Conservation (phyloP, 768 basidiomycete genomes). For the Cystobasidium tubakii region DNA sequence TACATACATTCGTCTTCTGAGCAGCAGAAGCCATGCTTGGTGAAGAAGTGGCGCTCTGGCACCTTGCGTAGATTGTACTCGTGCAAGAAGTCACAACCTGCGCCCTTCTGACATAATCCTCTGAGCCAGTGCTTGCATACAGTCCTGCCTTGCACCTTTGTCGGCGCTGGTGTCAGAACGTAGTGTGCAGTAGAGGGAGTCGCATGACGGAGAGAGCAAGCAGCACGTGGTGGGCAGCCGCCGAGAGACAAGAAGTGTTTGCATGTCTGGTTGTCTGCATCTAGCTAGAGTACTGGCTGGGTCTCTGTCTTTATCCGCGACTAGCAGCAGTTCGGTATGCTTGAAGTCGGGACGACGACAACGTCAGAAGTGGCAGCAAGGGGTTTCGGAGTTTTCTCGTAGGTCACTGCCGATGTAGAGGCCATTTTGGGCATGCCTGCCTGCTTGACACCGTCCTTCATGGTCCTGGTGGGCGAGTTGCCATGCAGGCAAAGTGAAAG, state of each 20-base stretch:
- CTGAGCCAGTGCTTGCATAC: slow-evolving; percentile 99
- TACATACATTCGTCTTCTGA: slow-evolving; percentile 89
- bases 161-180: slow-evolving; percentile 73
- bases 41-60: slow-evolving; percentile 99
- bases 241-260: slow-evolving; percentile 69
- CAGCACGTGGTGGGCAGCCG: slow-evolving; percentile 81
- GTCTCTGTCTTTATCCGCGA: slow-evolving; percentile 29
- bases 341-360: slow-evolving; percentile 1
- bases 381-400: background rate
- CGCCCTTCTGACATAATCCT: slow-evolving; percentile 95
- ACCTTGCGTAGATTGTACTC: slow-evolving; percentile 96
- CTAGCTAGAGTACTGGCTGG: slow-evolving; percentile 94
- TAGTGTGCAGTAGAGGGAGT: slow-evolving; percentile 81
- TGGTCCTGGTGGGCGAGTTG: background rate
- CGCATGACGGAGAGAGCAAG: slow-evolving; percentile 89
- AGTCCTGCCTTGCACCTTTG: slow-evolving; percentile 62
- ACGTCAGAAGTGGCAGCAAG: slow-evolving; percentile 10
- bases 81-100: slow-evolving; percentile 96
- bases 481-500: background rate
- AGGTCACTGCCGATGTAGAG: background rate
- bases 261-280: slow-evolving; percentile 81
- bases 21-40: slow-evolving; percentile 94
- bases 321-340: slow-evolving; percentile 30
- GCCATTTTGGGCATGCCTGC: background rate
- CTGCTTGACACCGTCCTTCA: background rate